These are phyloP conservation scores for Melaleuca quinquenervia DNA, from an alignment of 345 rosid species.

Conservation along the genomic window DNA sequence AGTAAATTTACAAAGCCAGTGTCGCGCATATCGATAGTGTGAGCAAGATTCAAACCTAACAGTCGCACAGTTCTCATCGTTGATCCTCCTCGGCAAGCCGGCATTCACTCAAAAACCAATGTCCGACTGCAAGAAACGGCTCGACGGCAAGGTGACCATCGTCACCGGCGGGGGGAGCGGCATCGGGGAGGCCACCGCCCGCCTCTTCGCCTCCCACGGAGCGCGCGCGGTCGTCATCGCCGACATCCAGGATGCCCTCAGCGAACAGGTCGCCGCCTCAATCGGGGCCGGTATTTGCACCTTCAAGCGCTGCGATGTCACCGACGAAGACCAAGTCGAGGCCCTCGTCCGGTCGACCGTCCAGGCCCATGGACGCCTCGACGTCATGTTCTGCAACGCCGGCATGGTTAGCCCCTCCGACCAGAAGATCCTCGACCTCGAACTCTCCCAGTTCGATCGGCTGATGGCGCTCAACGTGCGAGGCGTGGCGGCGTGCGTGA, in stretches of 20 bases:
- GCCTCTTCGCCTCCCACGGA: slow-evolving; percentile 4
- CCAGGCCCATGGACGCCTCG: slow-evolving; percentile 5
- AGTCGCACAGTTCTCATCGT: too few species aligned
- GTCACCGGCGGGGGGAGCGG: slow-evolving; percentile 11
- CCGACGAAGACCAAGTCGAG: slow-evolving; percentile 13
- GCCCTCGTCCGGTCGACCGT: slow-evolving; percentile 5
- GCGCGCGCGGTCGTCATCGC: slow-evolving; percentile 1
- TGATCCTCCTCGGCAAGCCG: too few species aligned
- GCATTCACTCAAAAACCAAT: background rate
- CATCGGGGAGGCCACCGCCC: slow-evolving; percentile 11
- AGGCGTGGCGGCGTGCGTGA: slow-evolving; percentile 12
- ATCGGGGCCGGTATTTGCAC: background rate
- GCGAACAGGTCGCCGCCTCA: slow-evolving; percentile 8
- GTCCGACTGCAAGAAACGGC: background rate
- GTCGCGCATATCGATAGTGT: background rate
- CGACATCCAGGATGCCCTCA: slow-evolving; percentile 7
- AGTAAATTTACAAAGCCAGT: background rate
- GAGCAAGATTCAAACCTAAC: too few species aligned
- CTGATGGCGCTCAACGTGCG: slow-evolving; percentile 8
- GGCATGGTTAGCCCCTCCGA: slow-evolving; percentile 1
- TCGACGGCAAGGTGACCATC: slow-evolving; percentile 11
- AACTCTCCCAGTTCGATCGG: background rate
- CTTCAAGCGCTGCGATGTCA: slow-evolving; percentile 13
- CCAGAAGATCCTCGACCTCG: slow-evolving; percentile 11
- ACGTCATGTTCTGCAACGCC: slow-evolving; percentile 35